Conservation (phyloP, 352 stramenopile species). For the Phytophthora rubi region DNA sequence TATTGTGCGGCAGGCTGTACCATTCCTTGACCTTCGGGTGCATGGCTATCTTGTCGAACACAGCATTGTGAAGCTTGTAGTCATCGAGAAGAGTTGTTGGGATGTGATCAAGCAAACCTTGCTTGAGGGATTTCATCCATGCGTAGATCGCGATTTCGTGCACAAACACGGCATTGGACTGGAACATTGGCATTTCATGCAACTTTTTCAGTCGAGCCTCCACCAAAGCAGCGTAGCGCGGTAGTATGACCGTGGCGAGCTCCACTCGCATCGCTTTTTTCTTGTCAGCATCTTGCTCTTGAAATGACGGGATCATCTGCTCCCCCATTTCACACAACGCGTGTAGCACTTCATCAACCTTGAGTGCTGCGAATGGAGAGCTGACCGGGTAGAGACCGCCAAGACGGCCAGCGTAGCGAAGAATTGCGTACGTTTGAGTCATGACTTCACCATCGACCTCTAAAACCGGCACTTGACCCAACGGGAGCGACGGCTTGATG, state of each 20-base stretch:
- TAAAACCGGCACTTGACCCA: slow-evolving; percentile 57
- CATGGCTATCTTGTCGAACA: slow-evolving; percentile 36
- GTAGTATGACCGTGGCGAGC: slow-evolving; percentile 35
- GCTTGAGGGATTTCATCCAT: slow-evolving; percentile 33
- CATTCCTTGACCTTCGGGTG: slow-evolving; percentile 43
- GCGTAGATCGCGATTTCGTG: slow-evolving; percentile 46
- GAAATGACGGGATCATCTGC: slow-evolving; percentile 34
- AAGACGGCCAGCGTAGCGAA: slow-evolving; percentile 74
- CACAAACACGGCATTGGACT: slow-evolving; percentile 37
- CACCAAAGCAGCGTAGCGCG: slow-evolving; percentile 33
- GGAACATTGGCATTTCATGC: slow-evolving; percentile 39
- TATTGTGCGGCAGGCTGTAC: slow-evolving; percentile 29
- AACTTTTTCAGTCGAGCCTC: slow-evolving; percentile 45
- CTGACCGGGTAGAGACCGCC: slow-evolving; percentile 55
- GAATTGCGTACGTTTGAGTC: slow-evolving; percentile 65
- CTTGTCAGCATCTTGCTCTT: slow-evolving; percentile 43
- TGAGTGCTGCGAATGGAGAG: slow-evolving; percentile 45
- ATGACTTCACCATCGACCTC: slow-evolving; percentile 61
- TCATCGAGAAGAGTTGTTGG: slow-evolving; percentile 35
- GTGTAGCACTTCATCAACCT: slow-evolving; percentile 64
- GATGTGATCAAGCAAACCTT: slow-evolving; percentile 48
- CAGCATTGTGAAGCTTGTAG: slow-evolving; percentile 37
- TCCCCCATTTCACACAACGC: slow-evolving; percentile 41
- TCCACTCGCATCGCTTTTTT: slow-evolving; percentile 45
- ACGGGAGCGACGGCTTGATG: slow-evolving; percentile 50